Evolutionary conservation across 2,329 filamentous ascomycete genomes (phyloP), one percentile per base, ranked within the genome.

Genomic region (Pseudogymnoascus pannorum): DNA sequence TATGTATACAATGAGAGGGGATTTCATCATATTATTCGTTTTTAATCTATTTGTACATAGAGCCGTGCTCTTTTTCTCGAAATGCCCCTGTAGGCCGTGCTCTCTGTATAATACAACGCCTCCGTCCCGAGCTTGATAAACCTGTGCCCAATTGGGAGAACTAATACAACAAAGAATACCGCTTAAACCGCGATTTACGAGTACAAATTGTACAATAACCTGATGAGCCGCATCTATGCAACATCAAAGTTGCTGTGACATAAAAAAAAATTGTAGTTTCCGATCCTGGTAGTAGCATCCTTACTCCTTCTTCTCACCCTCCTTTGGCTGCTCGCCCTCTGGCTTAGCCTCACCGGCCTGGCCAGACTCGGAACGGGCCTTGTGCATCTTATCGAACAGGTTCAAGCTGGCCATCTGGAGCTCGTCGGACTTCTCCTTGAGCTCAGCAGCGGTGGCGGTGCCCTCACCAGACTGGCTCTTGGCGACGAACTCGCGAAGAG

Each of bases 381-480:
- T 95, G 89, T 99, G 93, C 91, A 99, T 96, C 89, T 97, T 97
- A 82, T 97, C 94, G 77, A 99, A 97, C 73, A 97, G 87, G 80
- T 90, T 96, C 79, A 99, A 82, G 78, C 89, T 93, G 69, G 93
- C 91, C 76, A 89, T 90, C 82, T 97, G 94, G 74, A 99, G 89
- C 79, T 97, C 93, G 69, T 97, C 94, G 72, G 91, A 95, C 91
- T 97, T 97, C 81, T 91, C 86, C 89, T 97, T 97, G 78, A 99
- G 88, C 79, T 97, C 90, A 67, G 90, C 89, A 59, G 92, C 89
- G 64, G 91, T 95, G 72, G 89, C 86, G 65, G 81, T 85, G 72
- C 87, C 87, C 82, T 99, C 94, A 67, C 93, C 93, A 71, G 91
- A 85, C 82, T 97, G 93, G 84, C 86, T 95, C 87, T 96, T 92